A percentile compares a stretch with the other conserved stretches of the same genome.
These are phyloP conservation scores for Botrytis fabae DNA, from an alignment of 2,329 filamentous ascomycete species.

Conservation along the genomic window DNA sequence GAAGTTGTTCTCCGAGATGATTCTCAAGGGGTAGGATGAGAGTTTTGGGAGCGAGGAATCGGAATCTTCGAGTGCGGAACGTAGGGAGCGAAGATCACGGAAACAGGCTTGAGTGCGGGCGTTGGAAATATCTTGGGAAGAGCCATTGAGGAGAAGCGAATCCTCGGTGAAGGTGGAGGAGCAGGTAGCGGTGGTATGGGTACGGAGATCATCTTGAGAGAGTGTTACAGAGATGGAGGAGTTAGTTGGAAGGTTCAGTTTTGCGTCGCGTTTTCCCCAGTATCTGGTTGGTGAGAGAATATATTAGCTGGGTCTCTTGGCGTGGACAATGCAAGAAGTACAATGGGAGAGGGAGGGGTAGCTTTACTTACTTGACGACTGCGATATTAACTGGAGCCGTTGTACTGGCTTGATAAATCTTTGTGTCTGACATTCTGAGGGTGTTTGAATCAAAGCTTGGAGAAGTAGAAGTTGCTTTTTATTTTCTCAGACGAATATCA, in stretches of 20 bases:
- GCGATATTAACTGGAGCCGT: conserved; percentile 98
- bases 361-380: conserved; percentile 76
- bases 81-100: conserved; percentile 76
- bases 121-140: conserved; percentile 78
- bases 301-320: conserved; percentile 29
- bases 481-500: not conserved
- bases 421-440: conserved; percentile 39
- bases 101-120: conserved; percentile 95
- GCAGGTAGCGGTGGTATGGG: conserved; percentile 93
- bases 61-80: conserved; percentile 70
- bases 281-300: conserved; percentile 51
- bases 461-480: not conserved
- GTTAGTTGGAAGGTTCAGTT: conserved; percentile 96
- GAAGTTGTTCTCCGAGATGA: conserved; percentile 98
- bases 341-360: conserved; percentile 26
- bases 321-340: conserved; percentile 4
- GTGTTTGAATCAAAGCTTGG: not conserved
- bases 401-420: conserved; percentile 86
- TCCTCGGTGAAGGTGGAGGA: conserved; percentile 68
- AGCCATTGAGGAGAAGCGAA: conserved; percentile 80
- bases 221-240: conserved; percentile 96
- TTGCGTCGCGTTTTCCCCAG: conserved; percentile 96
- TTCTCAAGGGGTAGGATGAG: conserved; percentile 71
- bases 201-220: conserved; percentile 89
- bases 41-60: conserved; percentile 80